phyloP scores from a whole-genome alignment of 2,329 filamentous ascomycete genomes.

The Trichoderma gracile region DNA sequence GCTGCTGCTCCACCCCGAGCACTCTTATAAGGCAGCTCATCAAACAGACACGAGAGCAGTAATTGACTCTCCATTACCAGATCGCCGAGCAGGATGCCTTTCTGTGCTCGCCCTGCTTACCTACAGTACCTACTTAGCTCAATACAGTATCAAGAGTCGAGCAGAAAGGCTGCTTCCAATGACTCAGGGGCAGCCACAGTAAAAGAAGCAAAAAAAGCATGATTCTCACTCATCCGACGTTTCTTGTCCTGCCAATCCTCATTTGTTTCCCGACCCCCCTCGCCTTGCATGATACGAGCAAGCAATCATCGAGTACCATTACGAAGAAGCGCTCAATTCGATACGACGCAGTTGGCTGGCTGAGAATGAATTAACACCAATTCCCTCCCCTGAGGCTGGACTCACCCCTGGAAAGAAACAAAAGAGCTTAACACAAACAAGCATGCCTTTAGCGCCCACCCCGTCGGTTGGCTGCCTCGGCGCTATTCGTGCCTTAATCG shows the following conservation, averaged over 20 bases:
- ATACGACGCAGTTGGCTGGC: neutral
- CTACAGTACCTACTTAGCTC: neutral
- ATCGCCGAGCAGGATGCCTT: neutral
- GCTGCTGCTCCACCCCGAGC: too few relatives aligned
- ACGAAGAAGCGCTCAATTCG: too few relatives aligned
- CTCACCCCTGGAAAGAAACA: neutral
- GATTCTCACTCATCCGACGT: too few relatives aligned
- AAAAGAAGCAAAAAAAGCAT: too few relatives aligned
- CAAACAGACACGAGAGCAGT: too few relatives aligned
- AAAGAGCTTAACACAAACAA: conserved; percentile 7
- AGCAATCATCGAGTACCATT: too few relatives aligned
- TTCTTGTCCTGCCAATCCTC: neutral
- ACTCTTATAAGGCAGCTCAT: too few relatives aligned
- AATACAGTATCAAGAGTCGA: conserved; percentile 7
- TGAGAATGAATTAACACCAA: neutral
- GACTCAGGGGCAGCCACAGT: neutral
- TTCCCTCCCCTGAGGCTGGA: too few relatives aligned
- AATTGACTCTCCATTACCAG: neutral
- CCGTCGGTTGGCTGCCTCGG: conserved; percentile 15
- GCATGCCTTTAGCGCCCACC: conserved; percentile 15
- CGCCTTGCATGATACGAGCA: neutral
- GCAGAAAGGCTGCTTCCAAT: neutral
- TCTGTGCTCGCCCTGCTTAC: neutral
- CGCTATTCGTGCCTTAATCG: conserved; percentile 17
- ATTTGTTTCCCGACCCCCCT: neutral